Base-by-base conservation (phyloP, 208 protist genomes). In the Acanthamoeba comandoni region DNA sequence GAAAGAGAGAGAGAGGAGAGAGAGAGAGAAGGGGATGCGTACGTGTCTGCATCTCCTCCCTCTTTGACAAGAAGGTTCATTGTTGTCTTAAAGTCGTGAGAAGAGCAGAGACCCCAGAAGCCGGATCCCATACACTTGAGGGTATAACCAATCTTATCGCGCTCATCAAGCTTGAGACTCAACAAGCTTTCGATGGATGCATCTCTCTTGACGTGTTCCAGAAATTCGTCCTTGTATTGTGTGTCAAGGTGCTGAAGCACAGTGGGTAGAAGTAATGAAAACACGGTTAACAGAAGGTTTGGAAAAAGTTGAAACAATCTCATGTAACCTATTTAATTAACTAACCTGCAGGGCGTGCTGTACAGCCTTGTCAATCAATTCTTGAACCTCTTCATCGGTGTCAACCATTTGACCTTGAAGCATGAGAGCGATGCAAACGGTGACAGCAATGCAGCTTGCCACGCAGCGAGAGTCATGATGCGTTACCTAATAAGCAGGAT, bases 1-100 rank as follows among this genome's bases (percentile, higher is more conserved):
- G 35, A 5, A 55, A n/a, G 22, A 17, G 71, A 55, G 65, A 15
- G 19, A 60, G n/a, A 60, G 55, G 55, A 15, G 19, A 60, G 17
- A 60, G 17, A 15, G 15, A 12, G 15, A 15, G 12, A 51, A 19
- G 49, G 2, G 29, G 31, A 22, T 0, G n/a, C 51, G 24, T 87
- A 87, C 79, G 94, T 95, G 67, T 95, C 94, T 8, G 94, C 79
- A 70, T 95, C 94, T 9, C 94, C 94, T 31, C 84, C 94, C 49
- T 95, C 90, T n/a, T 62, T 55, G 24, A 93, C 65, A 43, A 95
- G 52, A 9, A 62, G 29, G 64, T 85, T 82, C 8, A 95, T 43
- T 29, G 73, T 84, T 22, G 94, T 53, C 69, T 92, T 88, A 35
- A 95, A 95, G 51, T 91, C 92, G 26, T 64, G 65, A 17, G 58